A percentile compares a stretch with the other conserved stretches of the same genome.
Evolutionary conservation across 768 basidiomycete genomes (phyloP).

Genomic region (Cystofilobasidium macerans): DNA sequence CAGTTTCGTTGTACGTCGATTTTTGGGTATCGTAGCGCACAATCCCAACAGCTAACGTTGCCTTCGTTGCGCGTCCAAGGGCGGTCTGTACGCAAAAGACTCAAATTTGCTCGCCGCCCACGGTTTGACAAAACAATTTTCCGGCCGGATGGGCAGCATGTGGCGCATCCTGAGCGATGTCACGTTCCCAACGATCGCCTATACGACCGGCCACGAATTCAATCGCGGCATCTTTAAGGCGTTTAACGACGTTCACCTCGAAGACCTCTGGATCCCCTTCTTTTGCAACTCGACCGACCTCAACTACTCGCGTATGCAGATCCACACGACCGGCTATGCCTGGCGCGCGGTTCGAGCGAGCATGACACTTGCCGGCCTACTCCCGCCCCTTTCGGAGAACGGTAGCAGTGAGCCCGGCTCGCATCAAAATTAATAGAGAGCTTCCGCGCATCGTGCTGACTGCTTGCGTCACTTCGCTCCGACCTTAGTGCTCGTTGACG

Average conservation of each 20-base stretch:
- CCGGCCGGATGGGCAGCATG: slow-evolving; percentile 75
- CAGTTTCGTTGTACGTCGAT: slow-evolving; percentile 1
- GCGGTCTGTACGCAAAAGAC: slow-evolving; percentile 88
- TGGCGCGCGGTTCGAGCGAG: slow-evolving; percentile 77
- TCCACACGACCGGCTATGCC: slow-evolving; percentile 96
- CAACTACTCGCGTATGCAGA: slow-evolving; percentile 88
- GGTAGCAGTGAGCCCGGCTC: slow-evolving; percentile 46
- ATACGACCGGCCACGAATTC: slow-evolving; percentile 68
- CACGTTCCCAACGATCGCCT: slow-evolving; percentile 81
- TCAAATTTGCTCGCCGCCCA: slow-evolving; percentile 46
- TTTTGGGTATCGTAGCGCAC: slow-evolving; percentile 40
- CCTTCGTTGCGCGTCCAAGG: slow-evolving; percentile 61
- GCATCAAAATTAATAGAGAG: too few species aligned
- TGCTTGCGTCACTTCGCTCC: background rate
- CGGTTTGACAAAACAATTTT: slow-evolving; percentile 83
- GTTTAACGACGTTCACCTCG: slow-evolving; percentile 76
- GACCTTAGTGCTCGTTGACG: slow-evolving; percentile 37
- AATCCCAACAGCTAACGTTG: slow-evolving; percentile 43
- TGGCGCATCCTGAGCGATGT: slow-evolving; percentile 89
- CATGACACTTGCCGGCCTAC: slow-evolving; percentile 89
- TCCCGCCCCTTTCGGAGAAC: slow-evolving; percentile 89
- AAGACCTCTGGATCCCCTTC: slow-evolving; percentile 96
- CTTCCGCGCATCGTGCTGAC: background rate
- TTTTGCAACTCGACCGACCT: slow-evolving; percentile 98
- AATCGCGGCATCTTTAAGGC: slow-evolving; percentile 91